Percentiles rank a stretch among this genome's conserved stretches.
These are phyloP conservation scores for Beauveria varroae DNA, from an alignment of 2,329 filamentous ascomycete genomes.

Conservation along the genomic window DNA sequence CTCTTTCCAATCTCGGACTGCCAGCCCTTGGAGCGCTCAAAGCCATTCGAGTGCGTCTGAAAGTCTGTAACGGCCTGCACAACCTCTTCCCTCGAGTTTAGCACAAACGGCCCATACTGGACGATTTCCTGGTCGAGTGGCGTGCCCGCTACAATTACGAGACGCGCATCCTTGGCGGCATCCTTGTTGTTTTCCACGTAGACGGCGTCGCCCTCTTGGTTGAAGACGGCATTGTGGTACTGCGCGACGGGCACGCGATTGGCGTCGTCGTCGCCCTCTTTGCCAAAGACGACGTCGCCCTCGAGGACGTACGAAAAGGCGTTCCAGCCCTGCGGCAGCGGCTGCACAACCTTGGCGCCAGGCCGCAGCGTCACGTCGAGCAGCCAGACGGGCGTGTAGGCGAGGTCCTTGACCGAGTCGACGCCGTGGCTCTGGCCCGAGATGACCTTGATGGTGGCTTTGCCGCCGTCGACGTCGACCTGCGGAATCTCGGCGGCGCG, in stretches of 20 bases:
- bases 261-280: slow-evolving; percentile 36
- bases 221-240: slow-evolving; percentile 87
- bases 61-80: slow-evolving; percentile 72
- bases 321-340: slow-evolving; percentile 76
- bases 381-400: slow-evolving; percentile 96
- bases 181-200: slow-evolving; percentile 60
- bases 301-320: slow-evolving; percentile 81
- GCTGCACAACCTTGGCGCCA: slow-evolving; percentile 69
- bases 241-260: slow-evolving; percentile 45
- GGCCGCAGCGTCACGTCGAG: slow-evolving; percentile 76
- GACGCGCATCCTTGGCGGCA: slow-evolving; percentile 50
- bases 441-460: slow-evolving; percentile 81
- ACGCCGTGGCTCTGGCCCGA: slow-evolving; percentile 76
- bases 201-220: slow-evolving; percentile 68
- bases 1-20: slow-evolving; percentile 78
- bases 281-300: slow-evolving; percentile 60
- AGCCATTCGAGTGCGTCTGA: slow-evolving; percentile 65
- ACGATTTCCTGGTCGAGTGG: slow-evolving; percentile 74
- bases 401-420: slow-evolving; percentile 81
- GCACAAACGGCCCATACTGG: slow-evolving; percentile 81
- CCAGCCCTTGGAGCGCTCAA: slow-evolving; percentile 74
- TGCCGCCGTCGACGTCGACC: slow-evolving; percentile 62
- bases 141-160: slow-evolving; percentile 70
- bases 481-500: slow-evolving; percentile 69
- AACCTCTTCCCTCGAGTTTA: slow-evolving; percentile 63